Evolutionary conservation across 306 rosid species (phyloP), one percentile per base, ranked within the genome.

Genomic region (Lathyrus sativus): DNA sequence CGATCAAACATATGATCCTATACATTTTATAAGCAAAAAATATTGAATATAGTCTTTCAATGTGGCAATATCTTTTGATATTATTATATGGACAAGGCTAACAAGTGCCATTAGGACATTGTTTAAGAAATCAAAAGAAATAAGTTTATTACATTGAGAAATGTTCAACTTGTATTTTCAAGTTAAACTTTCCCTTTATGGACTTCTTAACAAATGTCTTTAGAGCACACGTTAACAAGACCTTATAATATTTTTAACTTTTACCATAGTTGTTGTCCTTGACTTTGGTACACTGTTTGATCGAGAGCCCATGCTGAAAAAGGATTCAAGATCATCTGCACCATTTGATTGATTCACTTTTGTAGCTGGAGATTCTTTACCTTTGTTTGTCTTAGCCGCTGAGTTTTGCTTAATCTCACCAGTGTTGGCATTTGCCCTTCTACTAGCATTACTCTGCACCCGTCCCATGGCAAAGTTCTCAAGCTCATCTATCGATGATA

Each of bases 231-330:
- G 8, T 22, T 22, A 53, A 7, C 35, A 22, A 53, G 33, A 53
- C 31, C 3, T 11, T 53, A 41, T 37, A 19, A 62, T 41, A 65
- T 51, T 15, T 35, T 65, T 43, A 71, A 64, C 62, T 57, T 82
- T 71, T 78, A 93, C 98, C 93, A 37, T 39, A 72, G 76, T 79
- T 38, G 85, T 53, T 60, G 84, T 62, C 81, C 96, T 81, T 68
- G 97, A 83, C 87, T 82, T 88, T 14, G 96, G 98, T 51, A 68
- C 96, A 76, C 98, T 90, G 76, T 49, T 85, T 38, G 98, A 86
- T 61, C 96, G 86, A 77, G 78, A 67, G 43, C 89, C 66, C 65
- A 44, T 33, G 78, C 77, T 44, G 75, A 89, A 85, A 78, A 87
- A 69, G 75, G 90, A 91, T 72, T 87, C 98, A 38, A 93, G 88